Conservation (phyloP, 23 red algal species). For the Pyropia yezoensis region DNA sequence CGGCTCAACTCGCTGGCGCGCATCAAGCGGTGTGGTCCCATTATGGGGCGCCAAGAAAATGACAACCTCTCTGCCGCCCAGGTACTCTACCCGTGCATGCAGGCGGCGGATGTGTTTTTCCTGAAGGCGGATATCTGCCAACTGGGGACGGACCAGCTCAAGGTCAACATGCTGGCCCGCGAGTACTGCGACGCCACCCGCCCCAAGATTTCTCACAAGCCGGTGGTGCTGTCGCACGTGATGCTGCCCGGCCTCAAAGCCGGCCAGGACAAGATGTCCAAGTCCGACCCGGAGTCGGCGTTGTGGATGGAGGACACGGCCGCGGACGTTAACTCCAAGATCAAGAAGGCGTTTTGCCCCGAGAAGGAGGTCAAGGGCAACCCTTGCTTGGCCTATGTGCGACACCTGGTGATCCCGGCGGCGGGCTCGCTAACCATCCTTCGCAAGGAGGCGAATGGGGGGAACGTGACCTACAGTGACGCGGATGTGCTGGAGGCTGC, state of each 20-base stretch:
- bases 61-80: slow-evolving; percentile 96
- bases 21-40: slow-evolving; percentile 84
- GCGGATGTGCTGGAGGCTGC: slow-evolving; percentile 47
- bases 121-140: slow-evolving; percentile 96
- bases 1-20: slow-evolving; percentile 67
- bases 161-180: slow-evolving; percentile 97
- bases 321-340: slow-evolving; percentile 86
- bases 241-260: slow-evolving; percentile 97
- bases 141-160: slow-evolving; percentile 96
- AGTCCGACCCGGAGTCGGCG: slow-evolving; percentile 90
- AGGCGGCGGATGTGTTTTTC: slow-evolving; percentile 98
- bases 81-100: slow-evolving; percentile 99
- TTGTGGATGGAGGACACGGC: slow-evolving; percentile 98
- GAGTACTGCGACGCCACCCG: slow-evolving; percentile 92
- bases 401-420: slow-evolving; percentile 73
- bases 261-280: slow-evolving; percentile 98
- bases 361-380: slow-evolving; percentile 62
- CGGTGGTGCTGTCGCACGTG: slow-evolving; percentile 92
- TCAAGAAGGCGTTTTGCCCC: slow-evolving; percentile 93
- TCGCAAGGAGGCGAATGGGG: slow-evolving; percentile 71
- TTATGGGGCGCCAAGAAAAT: slow-evolving; percentile 89
- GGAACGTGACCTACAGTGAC: slow-evolving; percentile 30
- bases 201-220: slow-evolving; percentile 90
- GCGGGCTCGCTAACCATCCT: slow-evolving; percentile 26
- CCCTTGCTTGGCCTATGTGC: slow-evolving; percentile 85